Conservation (phyloP, 2,329 filamentous ascomycete genomes). For the Neonectria punicea region DNA sequence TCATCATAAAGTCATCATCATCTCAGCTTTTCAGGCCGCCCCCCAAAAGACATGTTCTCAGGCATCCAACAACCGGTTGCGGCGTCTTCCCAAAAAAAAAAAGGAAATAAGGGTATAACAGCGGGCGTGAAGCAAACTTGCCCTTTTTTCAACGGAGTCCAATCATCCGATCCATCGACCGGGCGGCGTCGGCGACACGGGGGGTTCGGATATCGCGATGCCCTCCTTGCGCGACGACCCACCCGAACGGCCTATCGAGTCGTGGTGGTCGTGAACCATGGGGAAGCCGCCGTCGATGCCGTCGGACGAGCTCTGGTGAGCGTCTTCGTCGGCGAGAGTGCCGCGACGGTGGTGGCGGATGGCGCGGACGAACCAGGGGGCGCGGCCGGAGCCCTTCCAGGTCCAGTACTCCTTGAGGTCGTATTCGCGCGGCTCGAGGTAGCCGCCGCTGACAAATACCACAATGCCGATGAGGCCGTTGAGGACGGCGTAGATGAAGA, state of each 20-base stretch:
- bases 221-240: slow-evolving; percentile 40
- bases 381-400: slow-evolving; percentile 59
- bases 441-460: slow-evolving; percentile 55
- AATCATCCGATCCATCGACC: slow-evolving; percentile 30
- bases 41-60: not conserved
- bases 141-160: not conserved
- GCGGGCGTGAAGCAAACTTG: not conserved
- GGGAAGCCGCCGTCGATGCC: slow-evolving; percentile 18
- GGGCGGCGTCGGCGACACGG: slow-evolving; percentile 29
- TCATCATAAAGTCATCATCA: not conserved
- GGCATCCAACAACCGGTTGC: not conserved
- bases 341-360: slow-evolving; percentile 34
- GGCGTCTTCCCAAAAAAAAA: not conserved
- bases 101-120: not conserved
- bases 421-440: slow-evolving; percentile 61
- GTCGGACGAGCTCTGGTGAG: slow-evolving; percentile 13
- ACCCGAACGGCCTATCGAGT: slow-evolving; percentile 20
- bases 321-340: slow-evolving; percentile 10
- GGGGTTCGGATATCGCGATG: slow-evolving; percentile 27
- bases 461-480: slow-evolving; percentile 59
- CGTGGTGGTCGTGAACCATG: slow-evolving; percentile 27
- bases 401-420: slow-evolving; percentile 67
- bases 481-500: slow-evolving; percentile 65
- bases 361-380: slow-evolving; percentile 60
- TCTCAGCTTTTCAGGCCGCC: not conserved